Base-by-base conservation (phyloP, 2,329 filamentous ascomycete genomes). In the Nemania sp. region DNA sequence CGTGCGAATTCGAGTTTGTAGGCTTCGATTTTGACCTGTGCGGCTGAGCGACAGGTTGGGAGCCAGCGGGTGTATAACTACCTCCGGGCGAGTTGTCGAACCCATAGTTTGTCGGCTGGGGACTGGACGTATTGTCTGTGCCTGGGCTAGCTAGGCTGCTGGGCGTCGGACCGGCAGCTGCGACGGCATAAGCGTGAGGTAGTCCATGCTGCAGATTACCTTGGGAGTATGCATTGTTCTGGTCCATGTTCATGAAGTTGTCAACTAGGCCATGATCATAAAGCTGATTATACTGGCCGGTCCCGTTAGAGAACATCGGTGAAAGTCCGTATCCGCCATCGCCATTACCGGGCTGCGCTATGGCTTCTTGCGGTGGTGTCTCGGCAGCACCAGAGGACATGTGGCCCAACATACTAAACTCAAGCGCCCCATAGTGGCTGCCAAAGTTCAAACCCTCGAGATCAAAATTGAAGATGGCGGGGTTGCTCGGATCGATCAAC, bases 361-460 rank as follows among this genome's bases (percentile, higher is more conserved):
- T 72, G 5, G 80, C 73, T 60, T 95, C 91, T 56, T 87, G 86
- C 5, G 89, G 86, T 6, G 89, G 87, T 15, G 87, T 90, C 68
- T 95, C 91, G n/a, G 87, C 90, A 13, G 91, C 90, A 13, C 90
- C 90, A n/a, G 90, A 92, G 61, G 91, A 92, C 90, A 99, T 96
- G 74, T 98, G 94, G 29, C 92, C 92, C 0, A 99, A 85, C 85
- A 98, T 97, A 55, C 92, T 90, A 74, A 98, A 97, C 75, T 98
- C 95, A 75, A 97, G 83, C 17, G 93, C 94, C 62, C 93, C 94
- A 72, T 98, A 99, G 66, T 96, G 92, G 73, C 95, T 98, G 57
- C 92, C 93, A 75, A 98, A 99, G 74, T 95, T 95, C 73, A 97
- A 84, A 60, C 92, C 92, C 57, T 96, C 92, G 11, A 97, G 86